These are phyloP conservation scores for Colletotrichum cereale DNA, from an alignment of 2,329 filamentous ascomycete genomes.

Conservation along the genomic window DNA sequence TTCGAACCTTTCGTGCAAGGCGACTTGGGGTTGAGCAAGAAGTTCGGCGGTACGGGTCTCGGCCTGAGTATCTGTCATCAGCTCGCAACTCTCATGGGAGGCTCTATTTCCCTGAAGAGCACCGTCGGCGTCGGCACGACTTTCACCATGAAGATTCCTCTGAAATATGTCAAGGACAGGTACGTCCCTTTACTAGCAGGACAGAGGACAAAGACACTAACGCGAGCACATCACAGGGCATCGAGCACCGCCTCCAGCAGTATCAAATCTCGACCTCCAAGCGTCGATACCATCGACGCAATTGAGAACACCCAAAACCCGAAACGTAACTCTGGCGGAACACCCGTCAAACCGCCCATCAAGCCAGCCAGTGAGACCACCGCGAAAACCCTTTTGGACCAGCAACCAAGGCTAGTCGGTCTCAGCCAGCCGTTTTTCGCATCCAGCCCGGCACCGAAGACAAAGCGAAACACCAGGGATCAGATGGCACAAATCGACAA, in stretches of 20 bases:
- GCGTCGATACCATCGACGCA: conserved; percentile 57
- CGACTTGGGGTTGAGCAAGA: conserved; percentile 89
- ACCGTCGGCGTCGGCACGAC: conserved; percentile 80
- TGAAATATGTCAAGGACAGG: conserved; percentile 80
- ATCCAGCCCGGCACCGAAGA: conserved; percentile 52
- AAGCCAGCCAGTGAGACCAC: conserved; percentile 46
- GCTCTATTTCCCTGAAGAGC: conserved; percentile 79
- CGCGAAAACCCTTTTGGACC: conserved; percentile 66
- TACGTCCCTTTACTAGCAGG: conserved; percentile 53
- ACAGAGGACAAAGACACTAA: neutral
- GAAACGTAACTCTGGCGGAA: conserved; percentile 33
- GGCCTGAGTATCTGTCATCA: conserved; percentile 92
- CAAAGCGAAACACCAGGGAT: conserved; percentile 61
- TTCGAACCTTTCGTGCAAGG: conserved; percentile 97
- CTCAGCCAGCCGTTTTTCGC: conserved; percentile 86
- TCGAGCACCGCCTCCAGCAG: conserved; percentile 69
- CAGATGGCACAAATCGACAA: conserved; percentile 75
- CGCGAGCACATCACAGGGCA: conserved; percentile 50
- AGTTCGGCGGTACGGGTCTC: conserved; percentile 89
- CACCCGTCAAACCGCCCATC: conserved; percentile 28
- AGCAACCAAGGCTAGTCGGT: conserved; percentile 83
- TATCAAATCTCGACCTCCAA: conserved; percentile 62
- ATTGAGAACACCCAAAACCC: conserved; percentile 41
- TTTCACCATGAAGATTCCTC: conserved; percentile 85
- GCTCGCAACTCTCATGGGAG: conserved; percentile 85